Percentiles rank a stretch among this genome's conserved stretches.
These are phyloP conservation scores for Talaromyces borbonicus DNA, from an alignment of 495 filamentous ascomycete genomes.

Conservation along the genomic window DNA sequence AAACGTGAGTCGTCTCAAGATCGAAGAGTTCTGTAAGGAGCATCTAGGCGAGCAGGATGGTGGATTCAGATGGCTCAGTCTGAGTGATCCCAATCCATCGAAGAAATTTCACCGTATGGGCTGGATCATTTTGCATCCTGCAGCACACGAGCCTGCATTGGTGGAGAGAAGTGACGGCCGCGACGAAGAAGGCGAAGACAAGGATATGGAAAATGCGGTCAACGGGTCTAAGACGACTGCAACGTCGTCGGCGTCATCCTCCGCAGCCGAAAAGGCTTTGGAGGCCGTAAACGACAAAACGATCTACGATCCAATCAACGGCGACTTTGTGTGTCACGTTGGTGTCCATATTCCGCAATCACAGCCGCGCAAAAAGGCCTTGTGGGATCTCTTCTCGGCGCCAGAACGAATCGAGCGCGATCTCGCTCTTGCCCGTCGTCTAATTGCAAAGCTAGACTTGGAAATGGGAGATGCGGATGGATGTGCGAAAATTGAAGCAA, in stretches of 20 bases:
- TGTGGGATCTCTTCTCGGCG: slow-evolving; percentile 92
- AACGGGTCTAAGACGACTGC: slow-evolving; percentile 13
- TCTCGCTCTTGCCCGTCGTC: slow-evolving; percentile 62
- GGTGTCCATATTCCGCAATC: slow-evolving; percentile 85
- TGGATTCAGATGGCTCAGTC: slow-evolving; percentile 81
- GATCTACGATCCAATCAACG: slow-evolving; percentile 82
- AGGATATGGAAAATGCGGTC: slow-evolving; percentile 27
- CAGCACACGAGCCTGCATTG: slow-evolving; percentile 45
- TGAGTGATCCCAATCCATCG: slow-evolving; percentile 91
- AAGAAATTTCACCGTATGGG: slow-evolving; percentile 98
- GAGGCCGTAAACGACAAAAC: slow-evolving; percentile 93
- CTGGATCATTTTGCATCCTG: slow-evolving; percentile 90
- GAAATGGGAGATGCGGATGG: slow-evolving; percentile 68
- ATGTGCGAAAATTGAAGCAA: slow-evolving; percentile 69
- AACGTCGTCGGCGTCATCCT: no score
- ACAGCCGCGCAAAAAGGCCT: slow-evolving; percentile 84
- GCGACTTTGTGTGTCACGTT: slow-evolving; percentile 86
- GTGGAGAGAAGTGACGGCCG: slow-evolving; percentile 50
- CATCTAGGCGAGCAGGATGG: slow-evolving; percentile 79
- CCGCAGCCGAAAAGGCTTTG: slow-evolving; percentile 72
- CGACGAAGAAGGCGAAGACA: slow-evolving; percentile 55
- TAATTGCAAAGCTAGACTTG: slow-evolving; percentile 69
- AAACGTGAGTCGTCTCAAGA: slow-evolving; percentile 85
- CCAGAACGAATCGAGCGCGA: slow-evolving; percentile 83
- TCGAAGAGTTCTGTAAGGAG: slow-evolving; percentile 87